phyloP scores from a whole-genome alignment of 345 rosid species.

The Pistacia vera region DNA sequence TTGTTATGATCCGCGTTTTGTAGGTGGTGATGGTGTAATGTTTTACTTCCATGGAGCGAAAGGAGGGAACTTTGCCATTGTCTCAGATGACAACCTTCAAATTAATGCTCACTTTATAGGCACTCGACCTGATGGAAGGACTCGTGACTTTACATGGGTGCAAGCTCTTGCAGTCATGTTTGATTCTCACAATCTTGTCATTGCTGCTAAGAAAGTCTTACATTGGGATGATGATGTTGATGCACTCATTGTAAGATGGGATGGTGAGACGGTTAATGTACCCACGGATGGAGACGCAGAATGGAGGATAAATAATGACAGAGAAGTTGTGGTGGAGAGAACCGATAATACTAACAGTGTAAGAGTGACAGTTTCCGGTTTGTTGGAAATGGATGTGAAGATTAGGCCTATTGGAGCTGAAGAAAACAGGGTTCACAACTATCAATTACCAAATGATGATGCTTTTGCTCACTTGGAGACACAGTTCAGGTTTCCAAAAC shows the following conservation, averaged over 20 bases:
- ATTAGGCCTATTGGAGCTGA: constrained; percentile 63
- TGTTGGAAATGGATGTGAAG: constrained; percentile 57
- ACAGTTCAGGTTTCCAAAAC: constrained; percentile 64
- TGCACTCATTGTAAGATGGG: constrained; percentile 53
- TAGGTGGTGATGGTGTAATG: constrained; percentile 89
- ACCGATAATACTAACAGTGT: constrained; percentile 59
- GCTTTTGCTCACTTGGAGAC: constrained; percentile 82
- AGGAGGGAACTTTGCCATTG: constrained; percentile 85
- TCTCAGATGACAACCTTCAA: constrained; percentile 73
- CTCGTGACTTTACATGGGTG: constrained; percentile 91
- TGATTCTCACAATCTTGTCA: constrained; percentile 61
- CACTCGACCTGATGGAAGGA: constrained; percentile 71
- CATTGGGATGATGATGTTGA: constrained; percentile 64
- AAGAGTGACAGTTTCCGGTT: constrained; percentile 51
- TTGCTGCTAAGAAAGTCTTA: constrained; percentile 57
- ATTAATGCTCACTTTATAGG: constrained; percentile 93
- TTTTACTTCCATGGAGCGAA: constrained; percentile 88
- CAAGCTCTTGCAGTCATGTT: constrained; percentile 79
- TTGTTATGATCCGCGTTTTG: constrained; percentile 82
- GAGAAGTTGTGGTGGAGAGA: constrained; percentile 59
- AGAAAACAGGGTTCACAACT: constrained; percentile 69
- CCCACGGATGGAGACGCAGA: constrained; percentile 70
- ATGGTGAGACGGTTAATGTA: constrained; percentile 51
- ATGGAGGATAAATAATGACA: constrained; percentile 45
- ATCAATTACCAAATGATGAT: constrained; percentile 63